Conservation (phyloP, 768 basidiomycete species). For the Dentipellis sp. region DNA sequence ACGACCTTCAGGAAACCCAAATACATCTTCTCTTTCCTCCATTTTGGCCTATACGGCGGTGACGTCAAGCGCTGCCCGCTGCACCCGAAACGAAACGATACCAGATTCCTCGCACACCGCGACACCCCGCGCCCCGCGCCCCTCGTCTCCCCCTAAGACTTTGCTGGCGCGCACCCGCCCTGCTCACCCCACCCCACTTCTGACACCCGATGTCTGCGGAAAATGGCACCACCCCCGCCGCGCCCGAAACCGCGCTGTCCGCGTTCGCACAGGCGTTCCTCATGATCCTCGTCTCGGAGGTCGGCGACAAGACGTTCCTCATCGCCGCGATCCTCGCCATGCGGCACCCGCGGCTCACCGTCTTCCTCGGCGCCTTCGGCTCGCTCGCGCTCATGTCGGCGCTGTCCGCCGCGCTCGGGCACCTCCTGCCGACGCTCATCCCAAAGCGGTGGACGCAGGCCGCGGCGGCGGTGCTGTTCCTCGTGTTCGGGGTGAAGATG, state of each 20-base stretch:
- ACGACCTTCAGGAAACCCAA: too few relatives aligned
- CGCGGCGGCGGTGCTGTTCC: conserved; percentile 71
- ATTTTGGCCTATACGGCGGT: too few relatives aligned
- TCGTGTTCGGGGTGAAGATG: conserved; percentile 90
- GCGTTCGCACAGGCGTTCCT: conserved; percentile 72
- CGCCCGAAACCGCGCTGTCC: conserved; percentile 26
- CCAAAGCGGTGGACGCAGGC: conserved; percentile 47
- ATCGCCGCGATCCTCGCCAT: conserved; percentile 88
- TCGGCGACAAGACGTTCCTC: conserved; percentile 92
- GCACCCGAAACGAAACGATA: too few relatives aligned
- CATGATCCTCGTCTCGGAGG: conserved; percentile 90
- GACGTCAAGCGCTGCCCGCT: too few relatives aligned
- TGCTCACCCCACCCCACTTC: neutral
- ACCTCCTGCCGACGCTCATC: conserved; percentile 77
- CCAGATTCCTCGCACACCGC: too few relatives aligned
- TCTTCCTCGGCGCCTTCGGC: conserved; percentile 83
- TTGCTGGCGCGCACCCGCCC: too few relatives aligned
- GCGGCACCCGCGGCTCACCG: conserved; percentile 78
- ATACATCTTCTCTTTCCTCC: too few relatives aligned
- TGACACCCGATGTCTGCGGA: neutral
- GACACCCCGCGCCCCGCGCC: too few relatives aligned
- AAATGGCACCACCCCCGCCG: neutral
- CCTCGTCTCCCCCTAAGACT: too few relatives aligned
- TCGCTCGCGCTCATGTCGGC: conserved; percentile 91
- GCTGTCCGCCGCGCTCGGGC: conserved; percentile 88